Conservation (phyloP, 345 rosid species). For the thale cress (Arabidopsis thaliana) region TAIR10.1 NC_003075.7:787501-788000, state of each 20-base stretch:
- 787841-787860: background rate
- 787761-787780: slow-evolving; percentile 67
- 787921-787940: background rate
- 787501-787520: background rate
- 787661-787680: slow-evolving; percentile 68
- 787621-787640: slow-evolving; percentile 48
- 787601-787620: background rate
- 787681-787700: slow-evolving; percentile 72
- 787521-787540: background rate
- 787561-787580: background rate
- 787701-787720: slow-evolving; percentile 74
- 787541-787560: background rate
- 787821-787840: background rate
- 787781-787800: background rate
- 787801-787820: background rate
- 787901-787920: background rate
- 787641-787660: slow-evolving; percentile 79
- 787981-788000: slow-evolving; percentile 43
- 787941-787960: background rate
- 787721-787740: slow-evolving; percentile 64
- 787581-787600: background rate
- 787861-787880: background rate
- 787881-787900: background rate
- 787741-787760: slow-evolving; percentile 56
- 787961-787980: background rate